Percentiles rank a stretch among this genome's conserved stretches.
Evolutionary conservation across 139 green algal genomes (phyloP).

Genomic region (Gonium pectorale): DNA sequence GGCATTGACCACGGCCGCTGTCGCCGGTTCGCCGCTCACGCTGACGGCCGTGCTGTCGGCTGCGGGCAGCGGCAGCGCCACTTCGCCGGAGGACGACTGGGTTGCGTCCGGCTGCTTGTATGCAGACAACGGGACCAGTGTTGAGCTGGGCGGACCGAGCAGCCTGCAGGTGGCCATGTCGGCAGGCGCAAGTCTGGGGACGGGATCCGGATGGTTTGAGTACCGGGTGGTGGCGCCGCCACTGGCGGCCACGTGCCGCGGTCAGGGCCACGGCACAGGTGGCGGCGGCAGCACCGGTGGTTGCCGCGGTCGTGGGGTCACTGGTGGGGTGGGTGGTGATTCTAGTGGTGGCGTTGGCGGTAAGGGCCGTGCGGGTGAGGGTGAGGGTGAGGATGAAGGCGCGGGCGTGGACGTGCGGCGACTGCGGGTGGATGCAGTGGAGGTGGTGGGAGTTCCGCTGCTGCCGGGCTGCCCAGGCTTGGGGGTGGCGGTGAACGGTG

Average conservation of each 20-base stretch:
- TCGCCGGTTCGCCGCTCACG: slow-evolving; percentile 6
- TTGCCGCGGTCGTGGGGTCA: background rate
- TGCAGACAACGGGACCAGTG: slow-evolving; percentile 1
- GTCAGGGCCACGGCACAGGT: too few relatives aligned
- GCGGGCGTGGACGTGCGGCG: slow-evolving; percentile 18
- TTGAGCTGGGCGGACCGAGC: background rate
- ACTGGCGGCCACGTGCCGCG: too few relatives aligned
- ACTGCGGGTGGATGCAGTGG: background rate
- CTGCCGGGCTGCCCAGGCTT: background rate
- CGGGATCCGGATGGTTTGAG: background rate
- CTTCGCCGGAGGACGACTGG: background rate
- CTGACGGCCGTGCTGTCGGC: background rate
- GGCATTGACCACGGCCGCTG: slow-evolving; percentile 7
- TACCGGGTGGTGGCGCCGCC: background rate
- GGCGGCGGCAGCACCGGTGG: background rate
- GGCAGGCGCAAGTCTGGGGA: background rate
- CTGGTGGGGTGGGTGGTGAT: background rate
- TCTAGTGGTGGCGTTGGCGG: background rate
- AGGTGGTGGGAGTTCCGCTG: background rate
- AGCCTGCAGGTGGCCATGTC: background rate
- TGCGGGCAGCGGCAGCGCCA: background rate
- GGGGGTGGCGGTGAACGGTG: slow-evolving; percentile 4
- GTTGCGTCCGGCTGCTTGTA: background rate
- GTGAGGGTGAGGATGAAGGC: background rate
- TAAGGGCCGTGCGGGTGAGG: background rate